Conservation (phyloP, 768 basidiomycete genomes). For the Amanita rubescens region DNA sequence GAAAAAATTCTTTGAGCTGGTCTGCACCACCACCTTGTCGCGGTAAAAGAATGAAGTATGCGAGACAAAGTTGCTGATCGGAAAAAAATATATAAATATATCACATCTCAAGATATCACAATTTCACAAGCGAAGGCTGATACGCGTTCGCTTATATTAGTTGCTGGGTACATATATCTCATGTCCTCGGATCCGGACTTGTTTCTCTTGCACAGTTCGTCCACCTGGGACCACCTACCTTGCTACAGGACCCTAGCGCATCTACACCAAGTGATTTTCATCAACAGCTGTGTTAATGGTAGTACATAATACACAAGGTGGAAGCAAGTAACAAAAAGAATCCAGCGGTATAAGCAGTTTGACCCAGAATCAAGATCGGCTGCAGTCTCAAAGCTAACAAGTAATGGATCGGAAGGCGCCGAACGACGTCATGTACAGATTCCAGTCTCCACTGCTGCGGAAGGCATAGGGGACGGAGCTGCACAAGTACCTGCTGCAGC, state of each 20-base stretch:
- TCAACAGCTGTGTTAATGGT: background rate
- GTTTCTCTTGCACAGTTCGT: background rate
- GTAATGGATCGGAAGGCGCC: slow-evolving; percentile 2
- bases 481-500: slow-evolving; percentile 29
- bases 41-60: no score
- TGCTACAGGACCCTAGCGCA: background rate
- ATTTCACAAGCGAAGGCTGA: no score
- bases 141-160: no score
- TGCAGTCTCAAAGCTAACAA: background rate
- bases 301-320: background rate
- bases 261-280: no score
- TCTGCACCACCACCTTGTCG: no score
- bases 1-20: no score
- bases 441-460: slow-evolving; percentile 25
- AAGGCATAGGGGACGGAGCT: slow-evolving; percentile 27
- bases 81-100: no score
- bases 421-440: slow-evolving; percentile 16
- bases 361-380: background rate
- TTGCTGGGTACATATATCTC: background rate
- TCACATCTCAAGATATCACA: no score
- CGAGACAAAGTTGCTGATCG: no score
- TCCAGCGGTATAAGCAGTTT: background rate
- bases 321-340: background rate
- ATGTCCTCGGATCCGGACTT: background rate
- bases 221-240: background rate